A percentile compares a stretch with the other conserved stretches of the same genome.
These are phyloP conservation scores for Neotropicomus parvogracilis DNA, from an alignment of 1,284 basidiomycete species.

Conservation along the genomic window DNA sequence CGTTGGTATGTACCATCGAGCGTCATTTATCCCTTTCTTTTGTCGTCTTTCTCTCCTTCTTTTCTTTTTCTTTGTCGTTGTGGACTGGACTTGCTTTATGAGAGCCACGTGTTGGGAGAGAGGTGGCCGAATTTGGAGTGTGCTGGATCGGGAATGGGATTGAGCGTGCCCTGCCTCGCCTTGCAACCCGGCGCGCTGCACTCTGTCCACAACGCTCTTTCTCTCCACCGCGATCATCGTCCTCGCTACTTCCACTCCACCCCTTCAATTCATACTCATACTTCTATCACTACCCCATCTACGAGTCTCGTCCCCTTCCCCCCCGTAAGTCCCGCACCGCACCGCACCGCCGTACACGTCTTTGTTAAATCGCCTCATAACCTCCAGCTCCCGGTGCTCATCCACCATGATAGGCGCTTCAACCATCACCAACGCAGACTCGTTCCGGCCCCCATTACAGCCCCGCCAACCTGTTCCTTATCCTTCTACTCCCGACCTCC, in stretches of 20 bases:
- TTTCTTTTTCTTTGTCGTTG: no score
- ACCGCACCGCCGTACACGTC: background rate
- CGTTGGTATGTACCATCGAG: no score
- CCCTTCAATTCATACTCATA: background rate
- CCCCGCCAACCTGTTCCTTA: conserved; percentile 13
- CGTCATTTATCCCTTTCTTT: no score
- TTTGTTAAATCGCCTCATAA: conserved; percentile 14
- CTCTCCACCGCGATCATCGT: conserved; percentile 12
- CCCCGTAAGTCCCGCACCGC: conserved; percentile 3
- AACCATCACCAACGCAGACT: background rate
- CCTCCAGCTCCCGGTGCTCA: conserved; percentile 14
- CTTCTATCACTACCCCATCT: background rate
- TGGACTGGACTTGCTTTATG: conserved; percentile 7
- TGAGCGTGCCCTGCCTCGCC: conserved; percentile 34
- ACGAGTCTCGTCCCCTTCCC: background rate
- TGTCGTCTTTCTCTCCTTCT: no score
- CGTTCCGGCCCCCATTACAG: conserved; percentile 16
- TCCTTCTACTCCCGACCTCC: conserved; percentile 12
- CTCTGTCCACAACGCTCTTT: conserved; percentile 18
- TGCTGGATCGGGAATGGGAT: conserved; percentile 31
- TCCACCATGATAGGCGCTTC: conserved; percentile 22
- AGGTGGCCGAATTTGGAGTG: conserved; percentile 22
- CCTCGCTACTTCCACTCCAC: conserved; percentile 1
- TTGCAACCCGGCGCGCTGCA: conserved; percentile 30
- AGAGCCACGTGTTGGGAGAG: conserved; percentile 30